These are phyloP conservation scores for Phytophthora hibernalis DNA, from an alignment of 352 stramenopile species.

Conservation along the genomic window DNA sequence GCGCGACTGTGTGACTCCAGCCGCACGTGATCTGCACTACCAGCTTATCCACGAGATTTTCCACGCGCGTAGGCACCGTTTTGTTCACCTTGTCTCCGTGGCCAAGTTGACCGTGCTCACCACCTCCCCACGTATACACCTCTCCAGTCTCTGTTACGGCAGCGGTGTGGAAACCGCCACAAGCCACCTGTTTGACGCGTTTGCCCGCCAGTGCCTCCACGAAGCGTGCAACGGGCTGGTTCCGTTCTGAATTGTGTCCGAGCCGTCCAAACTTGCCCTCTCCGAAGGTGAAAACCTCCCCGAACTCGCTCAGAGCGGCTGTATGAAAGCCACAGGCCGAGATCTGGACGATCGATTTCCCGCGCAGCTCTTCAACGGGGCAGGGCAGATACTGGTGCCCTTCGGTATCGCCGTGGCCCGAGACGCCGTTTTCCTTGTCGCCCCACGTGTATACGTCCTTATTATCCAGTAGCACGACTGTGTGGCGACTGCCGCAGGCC, in stretches of 20 bases:
- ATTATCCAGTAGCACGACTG: constrained; percentile 90
- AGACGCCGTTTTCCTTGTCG: constrained; percentile 96
- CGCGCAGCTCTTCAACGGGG: constrained; percentile 88
- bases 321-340: constrained; percentile 91
- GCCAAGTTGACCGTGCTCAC: constrained; percentile 95
- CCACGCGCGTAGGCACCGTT: constrained; percentile 92
- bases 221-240: constrained; percentile 77
- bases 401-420: constrained; percentile 94
- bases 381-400: constrained; percentile 96
- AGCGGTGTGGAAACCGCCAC: constrained; percentile 89
- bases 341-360: constrained; percentile 90
- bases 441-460: constrained; percentile 95
- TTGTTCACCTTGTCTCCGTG: constrained; percentile 97
- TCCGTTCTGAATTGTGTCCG: constrained; percentile 85
- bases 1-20: constrained; percentile 95
- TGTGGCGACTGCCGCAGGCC: constrained; percentile 95
- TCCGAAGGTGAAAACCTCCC: constrained; percentile 95
- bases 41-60: constrained; percentile 88
- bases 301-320: constrained; percentile 77
- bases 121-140: constrained; percentile 90
- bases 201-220: constrained; percentile 78
- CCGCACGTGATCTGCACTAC: constrained; percentile 96
- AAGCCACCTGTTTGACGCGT: constrained; percentile 88
- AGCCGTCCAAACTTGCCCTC: constrained; percentile 92
- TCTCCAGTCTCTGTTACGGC: constrained; percentile 87